Evolutionary conservation across 2,329 filamentous ascomycete genomes (phyloP), one percentile per base, ranked within the genome.

Genomic region (Cladophialophora bantiana): DNA sequence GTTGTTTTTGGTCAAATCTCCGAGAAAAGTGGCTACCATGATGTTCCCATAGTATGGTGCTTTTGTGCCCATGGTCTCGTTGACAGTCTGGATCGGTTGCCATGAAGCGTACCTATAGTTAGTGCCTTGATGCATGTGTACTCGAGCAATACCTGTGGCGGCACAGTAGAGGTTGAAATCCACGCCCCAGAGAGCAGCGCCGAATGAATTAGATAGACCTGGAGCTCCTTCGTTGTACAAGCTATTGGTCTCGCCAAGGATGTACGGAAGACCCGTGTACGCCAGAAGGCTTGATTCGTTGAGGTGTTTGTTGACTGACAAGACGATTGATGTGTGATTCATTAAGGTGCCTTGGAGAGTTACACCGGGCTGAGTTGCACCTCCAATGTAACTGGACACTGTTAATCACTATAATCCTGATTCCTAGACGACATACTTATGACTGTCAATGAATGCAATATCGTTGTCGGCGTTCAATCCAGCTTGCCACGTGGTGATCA

Each of bases 41-140:
- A 89, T 77, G 74, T 85, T 86, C 15, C 86, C 87, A 71, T 90
- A 90, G 75, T 89, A 90, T 0, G 88, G 87, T 0, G 88, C 78
- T 73, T 88, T 89, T 20, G 87, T 89, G 13, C 86, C 87, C 1
- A 81, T 78, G 7, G 78, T 77, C 0, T 83, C 68, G 48, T 66
- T 70, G 42, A 61, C 61, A 9, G 70, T 70, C 18, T 68, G 72
- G 53, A 88, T 71, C 0, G 87, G 86, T 72, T 90, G 87, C 87
- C 87, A 89, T 55, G 81, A 78, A 66, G 81, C 81, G 73, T 89
- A 89, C 7, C 87, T 81, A 73, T 87, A 89, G 74, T 88, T 83
- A 13, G 85, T 88, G 10, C 87, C 88, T 78, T 85, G 83, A 75
- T 90, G 88, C 85, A 89, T 86, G 73, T 89, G 86, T 2, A 87